Percentiles rank a stretch among this genome's conserved stretches.
Conservation (phyloP, 345 rosid species). For the Ceriops tagal region DNA sequence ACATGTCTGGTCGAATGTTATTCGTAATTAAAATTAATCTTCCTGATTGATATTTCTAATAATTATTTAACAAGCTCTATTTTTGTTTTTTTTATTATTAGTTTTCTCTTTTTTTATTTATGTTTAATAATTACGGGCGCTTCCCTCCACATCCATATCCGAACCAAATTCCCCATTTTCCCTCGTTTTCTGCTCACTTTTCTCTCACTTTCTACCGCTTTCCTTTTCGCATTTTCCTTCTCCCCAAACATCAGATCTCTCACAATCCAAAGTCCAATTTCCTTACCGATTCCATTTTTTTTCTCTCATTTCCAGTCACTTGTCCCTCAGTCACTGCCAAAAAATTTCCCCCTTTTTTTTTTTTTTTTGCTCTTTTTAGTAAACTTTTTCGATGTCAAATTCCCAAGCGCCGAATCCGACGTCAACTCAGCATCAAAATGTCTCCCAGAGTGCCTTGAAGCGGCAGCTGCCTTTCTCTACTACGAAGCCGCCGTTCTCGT, state of each 20-base stretch:
- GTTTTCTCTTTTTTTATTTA: background rate
- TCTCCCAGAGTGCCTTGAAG: conserved; percentile 25
- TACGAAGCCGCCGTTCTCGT: conserved; percentile 63
- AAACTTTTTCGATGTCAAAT: conserved; percentile 41
- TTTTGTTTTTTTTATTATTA: background rate
- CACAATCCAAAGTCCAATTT: conserved; percentile 30
- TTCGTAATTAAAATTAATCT: no score
- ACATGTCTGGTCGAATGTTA: no score
- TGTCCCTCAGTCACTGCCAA: conserved; percentile 3
- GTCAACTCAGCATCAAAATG: conserved; percentile 24
- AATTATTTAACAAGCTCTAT: no score
- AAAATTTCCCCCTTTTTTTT: conserved; percentile 7
- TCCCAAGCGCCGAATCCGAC: conserved; percentile 32
- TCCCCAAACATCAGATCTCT: conserved; percentile 24
- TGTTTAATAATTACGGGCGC: conserved; percentile 16
- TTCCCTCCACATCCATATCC: conserved; percentile 97
- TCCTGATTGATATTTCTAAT: no score
- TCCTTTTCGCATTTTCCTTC: conserved; percentile 37
- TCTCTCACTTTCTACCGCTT: conserved; percentile 26
- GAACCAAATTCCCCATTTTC: conserved; percentile 87
- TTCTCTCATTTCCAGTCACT: conserved; percentile 14
- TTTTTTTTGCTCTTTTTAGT: conserved; percentile 9
- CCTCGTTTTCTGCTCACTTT: conserved; percentile 54
- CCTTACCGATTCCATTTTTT: conserved; percentile 8
- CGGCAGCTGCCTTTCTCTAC: conserved; percentile 57